Percentiles rank a stretch among this genome's conserved stretches.
Conservation (phyloP, 1,139 yeast species). For the Protomyces arabidopsidicola region DNA sequence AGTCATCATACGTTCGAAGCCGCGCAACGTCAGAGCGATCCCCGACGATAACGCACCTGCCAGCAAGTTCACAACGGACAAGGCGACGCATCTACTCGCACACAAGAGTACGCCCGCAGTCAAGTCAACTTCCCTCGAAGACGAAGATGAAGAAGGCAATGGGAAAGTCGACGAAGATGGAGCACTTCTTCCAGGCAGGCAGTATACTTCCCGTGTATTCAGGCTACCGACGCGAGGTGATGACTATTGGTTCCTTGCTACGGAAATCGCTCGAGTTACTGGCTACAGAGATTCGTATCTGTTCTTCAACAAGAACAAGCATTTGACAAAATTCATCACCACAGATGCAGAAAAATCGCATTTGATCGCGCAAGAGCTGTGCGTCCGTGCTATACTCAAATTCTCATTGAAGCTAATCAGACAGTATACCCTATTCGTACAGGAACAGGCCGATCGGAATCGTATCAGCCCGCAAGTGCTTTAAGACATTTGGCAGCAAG, state of each 20-base stretch:
- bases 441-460: constrained; percentile 63
- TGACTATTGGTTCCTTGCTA: constrained; percentile 60
- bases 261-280: constrained; percentile 63
- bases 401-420: not conserved
- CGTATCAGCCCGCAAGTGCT: constrained; percentile 60
- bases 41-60: constrained; percentile 27
- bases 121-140: constrained; percentile 1
- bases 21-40: constrained; percentile 8
- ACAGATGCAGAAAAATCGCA: constrained; percentile 60
- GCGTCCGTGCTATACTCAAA: not conserved
- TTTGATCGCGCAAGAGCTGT: constrained; percentile 49
- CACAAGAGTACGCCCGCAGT: not conserved
- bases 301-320: constrained; percentile 56
- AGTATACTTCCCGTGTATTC: constrained; percentile 55
- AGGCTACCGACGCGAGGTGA: constrained; percentile 50
- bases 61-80: not conserved
- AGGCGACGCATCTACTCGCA: not conserved
- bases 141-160: constrained; percentile 52
- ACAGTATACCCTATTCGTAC: constrained; percentile 54
- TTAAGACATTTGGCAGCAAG: constrained; percentile 67
- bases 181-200: constrained; percentile 53
- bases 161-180: constrained; percentile 56
- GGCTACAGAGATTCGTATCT: constrained; percentile 63
- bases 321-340: constrained; percentile 54
- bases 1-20: constrained; percentile 9